Evolutionary conservation across 148 eudicot species (phyloP).

Genomic region (Arctostaphylos glauca): DNA sequence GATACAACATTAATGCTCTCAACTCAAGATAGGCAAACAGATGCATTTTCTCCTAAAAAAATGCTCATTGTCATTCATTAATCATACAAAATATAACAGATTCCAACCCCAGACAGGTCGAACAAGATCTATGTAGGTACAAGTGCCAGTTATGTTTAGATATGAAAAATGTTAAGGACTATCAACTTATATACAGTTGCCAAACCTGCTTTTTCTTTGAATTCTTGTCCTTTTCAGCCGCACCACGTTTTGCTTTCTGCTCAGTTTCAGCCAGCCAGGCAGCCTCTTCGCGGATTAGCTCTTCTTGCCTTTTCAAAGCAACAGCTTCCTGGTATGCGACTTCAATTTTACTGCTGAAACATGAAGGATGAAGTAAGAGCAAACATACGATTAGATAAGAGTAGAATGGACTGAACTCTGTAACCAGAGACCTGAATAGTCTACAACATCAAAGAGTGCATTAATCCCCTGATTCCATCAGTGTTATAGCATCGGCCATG

Average conservation of each 20-base stretch:
- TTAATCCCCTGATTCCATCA: neutral
- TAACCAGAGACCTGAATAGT: neutral
- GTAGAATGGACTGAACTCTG: neutral
- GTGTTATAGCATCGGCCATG: neutral
- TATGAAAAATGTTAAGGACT: neutral
- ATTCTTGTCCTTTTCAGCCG: conserved; percentile 74
- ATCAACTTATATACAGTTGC: neutral
- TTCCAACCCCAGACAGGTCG: neutral
- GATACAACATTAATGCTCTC: neutral
- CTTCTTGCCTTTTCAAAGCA: conserved; percentile 96
- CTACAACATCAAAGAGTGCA: neutral
- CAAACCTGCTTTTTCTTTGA: conserved; percentile 95
- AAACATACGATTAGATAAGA: too few species aligned
- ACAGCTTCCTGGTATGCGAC: conserved; percentile 95
- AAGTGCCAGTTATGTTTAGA: neutral
- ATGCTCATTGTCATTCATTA: neutral
- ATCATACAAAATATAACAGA: neutral
- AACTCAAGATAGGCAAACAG: neutral
- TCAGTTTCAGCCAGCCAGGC: conserved; percentile 89
- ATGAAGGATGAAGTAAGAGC: neutral
- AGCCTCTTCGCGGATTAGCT: conserved; percentile 96
- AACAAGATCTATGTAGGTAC: neutral
- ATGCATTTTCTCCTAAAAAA: neutral
- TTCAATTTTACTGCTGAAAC: conserved; percentile 80
- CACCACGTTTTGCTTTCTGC: conserved; percentile 78